phyloP scores from a whole-genome alignment of 306 rosid genomes.

The Quercus suber region DNA sequence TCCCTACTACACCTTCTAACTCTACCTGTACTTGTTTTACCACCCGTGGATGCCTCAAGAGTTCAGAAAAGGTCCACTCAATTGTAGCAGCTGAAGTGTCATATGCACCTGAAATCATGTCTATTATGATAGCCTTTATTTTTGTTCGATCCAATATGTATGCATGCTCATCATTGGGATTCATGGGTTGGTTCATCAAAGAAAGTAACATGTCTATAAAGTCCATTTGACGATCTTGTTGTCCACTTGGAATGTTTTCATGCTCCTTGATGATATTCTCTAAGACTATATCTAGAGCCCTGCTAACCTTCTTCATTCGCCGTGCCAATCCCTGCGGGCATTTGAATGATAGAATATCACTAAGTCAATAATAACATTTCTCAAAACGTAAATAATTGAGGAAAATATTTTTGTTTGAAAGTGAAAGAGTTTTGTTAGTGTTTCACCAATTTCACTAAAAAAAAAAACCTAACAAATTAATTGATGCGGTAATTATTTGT shows the following conservation, averaged over 20 bases:
- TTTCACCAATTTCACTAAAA: too few relatives aligned
- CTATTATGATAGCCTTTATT: constrained; percentile 32
- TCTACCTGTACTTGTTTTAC: constrained; percentile 42
- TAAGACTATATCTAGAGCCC: constrained; percentile 22
- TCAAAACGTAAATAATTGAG: too few relatives aligned
- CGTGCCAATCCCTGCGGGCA: constrained; percentile 22
- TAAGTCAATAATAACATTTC: too few relatives aligned
- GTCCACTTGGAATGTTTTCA: not conserved
- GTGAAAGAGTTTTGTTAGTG: too few relatives aligned
- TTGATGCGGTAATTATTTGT: too few relatives aligned
- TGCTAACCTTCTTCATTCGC: constrained; percentile 18
- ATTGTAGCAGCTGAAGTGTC: constrained; percentile 1
- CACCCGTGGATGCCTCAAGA: constrained; percentile 38
- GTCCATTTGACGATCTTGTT: constrained; percentile 8
- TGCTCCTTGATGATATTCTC: constrained; percentile 35
- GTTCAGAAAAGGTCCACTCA: constrained; percentile 43
- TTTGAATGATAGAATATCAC: too few relatives aligned
- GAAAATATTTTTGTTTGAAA: too few relatives aligned
- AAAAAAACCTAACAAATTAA: too few relatives aligned
- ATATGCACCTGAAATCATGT: constrained; percentile 26
- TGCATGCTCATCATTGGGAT: constrained; percentile 23
- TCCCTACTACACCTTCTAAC: constrained; percentile 27
- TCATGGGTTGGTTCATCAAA: constrained; percentile 21
- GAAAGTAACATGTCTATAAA: constrained; percentile 29
- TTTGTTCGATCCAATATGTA: constrained; percentile 19